These are phyloP conservation scores for Phytophthora pisi DNA, from an alignment of 352 stramenopile genomes.

Conservation along the genomic window DNA sequence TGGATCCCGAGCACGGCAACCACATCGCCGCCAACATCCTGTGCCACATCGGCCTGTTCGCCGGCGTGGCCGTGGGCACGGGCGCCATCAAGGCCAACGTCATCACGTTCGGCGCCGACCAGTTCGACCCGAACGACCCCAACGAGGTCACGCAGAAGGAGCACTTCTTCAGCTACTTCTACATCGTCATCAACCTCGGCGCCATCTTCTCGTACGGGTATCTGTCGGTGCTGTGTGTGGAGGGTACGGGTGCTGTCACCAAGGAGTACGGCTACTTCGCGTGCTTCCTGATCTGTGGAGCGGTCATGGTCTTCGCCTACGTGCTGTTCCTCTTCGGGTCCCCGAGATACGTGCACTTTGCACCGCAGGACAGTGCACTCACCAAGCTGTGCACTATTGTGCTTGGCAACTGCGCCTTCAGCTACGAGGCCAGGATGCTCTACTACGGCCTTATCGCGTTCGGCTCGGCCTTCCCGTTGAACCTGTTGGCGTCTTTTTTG, in stretches of 20 bases:
- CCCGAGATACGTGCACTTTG: constrained; percentile 76
- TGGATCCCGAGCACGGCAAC: constrained; percentile 46
- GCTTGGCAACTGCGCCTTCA: constrained; percentile 77
- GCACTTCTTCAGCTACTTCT: constrained; percentile 93
- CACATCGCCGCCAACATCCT: constrained; percentile 64
- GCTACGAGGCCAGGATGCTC: constrained; percentile 78
- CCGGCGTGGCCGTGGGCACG: constrained; percentile 75
- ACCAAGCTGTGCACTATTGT: constrained; percentile 79
- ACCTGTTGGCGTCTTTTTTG: constrained; percentile 79
- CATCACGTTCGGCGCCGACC: constrained; percentile 86
- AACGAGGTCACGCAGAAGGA: constrained; percentile 83
- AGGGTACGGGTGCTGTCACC: constrained; percentile 76
- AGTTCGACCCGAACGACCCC: constrained; percentile 87
- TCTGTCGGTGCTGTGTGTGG: constrained; percentile 88
- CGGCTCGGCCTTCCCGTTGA: constrained; percentile 64
- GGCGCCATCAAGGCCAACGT: constrained; percentile 89
- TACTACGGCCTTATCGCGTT: constrained; percentile 81
- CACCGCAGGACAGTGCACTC: constrained; percentile 73
- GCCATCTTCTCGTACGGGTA: constrained; percentile 92
- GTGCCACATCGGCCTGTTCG: constrained; percentile 79
- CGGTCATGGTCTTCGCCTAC: constrained; percentile 85
- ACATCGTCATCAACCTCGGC: constrained; percentile 92
- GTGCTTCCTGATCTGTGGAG: constrained; percentile 83
- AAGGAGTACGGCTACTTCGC: constrained; percentile 90
- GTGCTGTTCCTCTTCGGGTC: constrained; percentile 65